Base-by-base conservation (phyloP, 202 grass and related monocot species). In the Setaria viridis region DNA sequence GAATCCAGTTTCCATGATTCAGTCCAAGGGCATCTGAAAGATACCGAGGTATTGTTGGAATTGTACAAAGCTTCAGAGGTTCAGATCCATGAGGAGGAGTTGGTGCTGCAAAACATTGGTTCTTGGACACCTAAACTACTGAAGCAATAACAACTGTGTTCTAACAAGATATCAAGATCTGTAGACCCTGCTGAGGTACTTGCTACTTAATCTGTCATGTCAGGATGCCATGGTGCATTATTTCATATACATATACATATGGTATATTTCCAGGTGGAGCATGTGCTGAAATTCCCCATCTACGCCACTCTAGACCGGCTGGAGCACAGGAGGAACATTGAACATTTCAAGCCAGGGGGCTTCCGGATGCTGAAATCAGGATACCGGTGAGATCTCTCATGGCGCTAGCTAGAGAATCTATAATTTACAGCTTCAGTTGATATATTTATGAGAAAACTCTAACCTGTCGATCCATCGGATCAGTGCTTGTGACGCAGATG, bases 21-120 rank as follows among this genome's bases (percentile, higher is more conserved):
- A 29, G 7, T 88, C 59, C 66, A 86, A 86, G 90, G 86, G 57
- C 48, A 92, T 76, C 65, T 89, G n/a, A 76, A 73, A 75, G 86
- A 92, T 80, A 82, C 88, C 39, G 82, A 67, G 35, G 63, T 79
- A 3, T 74, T 92, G 73, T 10, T 92, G 56, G 86, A 92, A 79
- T 54, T 92, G 57, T 88, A 92, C 78, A 86, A 80, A 67, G 90
- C 90, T 35, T 92, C 90, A 76, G 72, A 92, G 79, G 73, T 85
- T 58, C 85, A 79, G 46, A 63, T 92, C 57, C 77, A 9, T 9
- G 60, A 51, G 70, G 64, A 77, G 72, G 90, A 92, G 35, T 16
- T 60, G 5, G 12, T 89, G 49, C 60, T 92, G 17, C 63, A 89
- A 45, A 81, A 87, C 15, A 42, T 92, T 51, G 54, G 70, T 45